Conservation (phyloP, 2,329 filamentous ascomycete species). For the Fusarium graminum region DNA sequence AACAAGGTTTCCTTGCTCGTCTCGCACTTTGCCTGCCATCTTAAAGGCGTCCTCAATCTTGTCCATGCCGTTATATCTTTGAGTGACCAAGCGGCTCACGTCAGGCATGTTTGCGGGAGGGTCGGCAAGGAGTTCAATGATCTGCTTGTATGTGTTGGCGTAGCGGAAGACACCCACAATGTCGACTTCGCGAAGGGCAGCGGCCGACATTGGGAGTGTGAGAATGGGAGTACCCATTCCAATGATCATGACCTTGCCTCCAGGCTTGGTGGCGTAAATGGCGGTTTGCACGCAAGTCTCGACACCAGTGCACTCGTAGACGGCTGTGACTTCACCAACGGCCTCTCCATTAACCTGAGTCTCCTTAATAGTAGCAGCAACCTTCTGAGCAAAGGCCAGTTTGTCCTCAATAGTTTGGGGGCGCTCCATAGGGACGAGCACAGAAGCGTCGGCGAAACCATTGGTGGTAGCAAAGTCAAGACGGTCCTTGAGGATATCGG, state of each 20-base stretch:
- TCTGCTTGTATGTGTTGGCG: slow-evolving; percentile 77
- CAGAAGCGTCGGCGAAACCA: slow-evolving; percentile 66
- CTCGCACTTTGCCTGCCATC: slow-evolving; percentile 78
- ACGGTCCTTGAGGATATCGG: slow-evolving; percentile 69
- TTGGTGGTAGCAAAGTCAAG: slow-evolving; percentile 69
- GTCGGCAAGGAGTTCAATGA: slow-evolving; percentile 65
- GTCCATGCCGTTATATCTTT: slow-evolving; percentile 74
- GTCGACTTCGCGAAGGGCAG: slow-evolving; percentile 77
- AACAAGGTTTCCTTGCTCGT: slow-evolving; percentile 76
- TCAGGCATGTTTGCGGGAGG: slow-evolving; percentile 68
- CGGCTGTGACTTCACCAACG: slow-evolving; percentile 73
- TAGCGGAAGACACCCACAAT: slow-evolving; percentile 80
- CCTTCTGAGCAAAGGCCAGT: slow-evolving; percentile 63
- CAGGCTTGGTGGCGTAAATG: slow-evolving; percentile 76
- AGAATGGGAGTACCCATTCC: slow-evolving; percentile 80
- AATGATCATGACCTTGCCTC: slow-evolving; percentile 77
- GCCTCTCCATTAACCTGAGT: slow-evolving; percentile 57
- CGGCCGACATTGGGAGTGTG: slow-evolving; percentile 76
- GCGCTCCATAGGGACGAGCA: slow-evolving; percentile 63
- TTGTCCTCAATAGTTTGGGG: slow-evolving; percentile 66
- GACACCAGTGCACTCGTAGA: slow-evolving; percentile 85
- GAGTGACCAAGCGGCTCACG: slow-evolving; percentile 77
- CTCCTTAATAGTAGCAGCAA: slow-evolving; percentile 60
- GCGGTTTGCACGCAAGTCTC: slow-evolving; percentile 80
- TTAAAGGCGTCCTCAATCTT: slow-evolving; percentile 76